These are phyloP conservation scores for Podospora pseudopauciseta DNA, from an alignment of 495 filamentous ascomycete species.

Conservation along the genomic window DNA sequence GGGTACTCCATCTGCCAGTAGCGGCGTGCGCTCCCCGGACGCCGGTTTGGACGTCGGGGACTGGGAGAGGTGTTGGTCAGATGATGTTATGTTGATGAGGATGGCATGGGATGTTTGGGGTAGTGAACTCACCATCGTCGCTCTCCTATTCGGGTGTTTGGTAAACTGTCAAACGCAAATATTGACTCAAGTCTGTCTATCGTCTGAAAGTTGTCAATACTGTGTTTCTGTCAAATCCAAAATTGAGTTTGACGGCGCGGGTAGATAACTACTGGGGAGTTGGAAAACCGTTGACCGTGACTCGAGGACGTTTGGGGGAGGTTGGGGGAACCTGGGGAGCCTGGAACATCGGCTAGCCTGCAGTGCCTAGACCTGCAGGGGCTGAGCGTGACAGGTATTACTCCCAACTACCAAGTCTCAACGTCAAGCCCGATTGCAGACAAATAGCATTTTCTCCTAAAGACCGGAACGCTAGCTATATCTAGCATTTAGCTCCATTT, in stretches of 20 bases:
- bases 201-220: background rate
- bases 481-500: too few species aligned
- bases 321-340: background rate
- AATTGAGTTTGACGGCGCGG: background rate
- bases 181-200: background rate
- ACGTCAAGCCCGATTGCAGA: too few species aligned
- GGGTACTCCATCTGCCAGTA: slow-evolving; percentile 24
- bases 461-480: too few species aligned
- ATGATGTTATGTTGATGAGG: background rate
- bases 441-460: too few species aligned
- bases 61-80: background rate
- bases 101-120: background rate
- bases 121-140: slow-evolving; percentile 11
- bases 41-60: slow-evolving; percentile 25
- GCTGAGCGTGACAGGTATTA: background rate
- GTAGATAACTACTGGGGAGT: background rate
- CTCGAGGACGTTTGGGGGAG: background rate
- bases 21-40: slow-evolving; percentile 31
- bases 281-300: background rate
- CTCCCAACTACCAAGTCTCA: background rate
- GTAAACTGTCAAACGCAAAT: background rate
- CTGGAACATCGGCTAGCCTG: background rate
- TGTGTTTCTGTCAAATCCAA: background rate
- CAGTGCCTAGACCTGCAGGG: background rate
- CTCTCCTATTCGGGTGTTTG: background rate